phyloP scores from a whole-genome alignment of 768 basidiomycete species.

The Hydnum rufescens region DNA sequence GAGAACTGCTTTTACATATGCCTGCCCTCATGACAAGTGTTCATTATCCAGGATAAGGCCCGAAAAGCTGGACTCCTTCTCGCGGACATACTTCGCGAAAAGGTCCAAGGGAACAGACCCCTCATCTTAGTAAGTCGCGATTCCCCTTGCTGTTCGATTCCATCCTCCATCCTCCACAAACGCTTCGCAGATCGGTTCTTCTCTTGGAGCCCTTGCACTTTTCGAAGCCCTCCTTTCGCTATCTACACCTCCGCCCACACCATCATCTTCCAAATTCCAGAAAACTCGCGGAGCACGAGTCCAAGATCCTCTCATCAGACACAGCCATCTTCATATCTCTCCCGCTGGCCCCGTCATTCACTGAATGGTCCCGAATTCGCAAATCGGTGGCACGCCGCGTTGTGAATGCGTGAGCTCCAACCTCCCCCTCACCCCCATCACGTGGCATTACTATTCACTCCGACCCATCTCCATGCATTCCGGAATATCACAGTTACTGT shows the following conservation, averaged over 20 bases:
- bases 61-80: slow-evolving; percentile 24
- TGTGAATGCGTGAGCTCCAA: background rate
- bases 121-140: slow-evolving; percentile 19
- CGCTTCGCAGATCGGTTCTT: slow-evolving; percentile 20
- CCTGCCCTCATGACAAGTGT: background rate
- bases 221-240: slow-evolving; percentile 20
- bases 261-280: slow-evolving; percentile 5
- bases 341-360: slow-evolving; percentile 18
- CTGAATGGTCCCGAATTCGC: slow-evolving; percentile 20
- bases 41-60: slow-evolving; percentile 23
- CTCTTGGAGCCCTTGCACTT: slow-evolving; percentile 23
- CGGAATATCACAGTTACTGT: slow-evolving; percentile 22
- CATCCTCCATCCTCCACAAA: background rate
- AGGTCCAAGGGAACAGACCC: slow-evolving; percentile 25
- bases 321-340: slow-evolving; percentile 24
- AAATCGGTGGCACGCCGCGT: slow-evolving; percentile 16
- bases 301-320: slow-evolving; percentile 19
- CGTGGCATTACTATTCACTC: background rate
- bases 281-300: background rate
- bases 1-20: background rate
- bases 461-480: background rate
- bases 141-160: background rate
- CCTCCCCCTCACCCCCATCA: background rate
- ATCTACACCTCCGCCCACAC: slow-evolving; percentile 12
- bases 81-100: slow-evolving; percentile 24